These are phyloP conservation scores for Citeromyces siamensis DNA, from an alignment of 1,139 yeast genomes.

Conservation along the genomic window DNA sequence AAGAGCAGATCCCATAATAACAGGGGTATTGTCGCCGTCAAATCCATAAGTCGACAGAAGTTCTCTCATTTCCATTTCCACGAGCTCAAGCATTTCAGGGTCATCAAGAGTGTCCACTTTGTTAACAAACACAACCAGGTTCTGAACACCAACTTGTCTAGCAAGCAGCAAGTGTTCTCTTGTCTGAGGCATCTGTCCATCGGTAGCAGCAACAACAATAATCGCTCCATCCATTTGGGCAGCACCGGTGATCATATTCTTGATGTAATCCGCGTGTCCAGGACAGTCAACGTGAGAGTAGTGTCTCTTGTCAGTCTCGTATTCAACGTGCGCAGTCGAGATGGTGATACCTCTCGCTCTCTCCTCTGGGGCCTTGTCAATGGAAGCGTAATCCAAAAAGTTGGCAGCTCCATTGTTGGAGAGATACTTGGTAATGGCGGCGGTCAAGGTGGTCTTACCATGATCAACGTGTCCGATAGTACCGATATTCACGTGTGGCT, in stretches of 20 bases:
- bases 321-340: conserved; percentile 95
- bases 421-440: conserved; percentile 95
- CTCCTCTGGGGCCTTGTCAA: conserved; percentile 99
- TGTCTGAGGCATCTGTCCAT: conserved; percentile 99
- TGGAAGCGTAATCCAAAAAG: conserved; percentile 86
- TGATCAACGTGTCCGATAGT: conserved; percentile 97
- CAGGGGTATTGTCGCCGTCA: conserved; percentile 98
- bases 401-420: conserved; percentile 83
- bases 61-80: conserved; percentile 99
- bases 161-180: conserved; percentile 97
- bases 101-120: conserved; percentile 97
- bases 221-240: conserved; percentile 99
- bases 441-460: conserved; percentile 96
- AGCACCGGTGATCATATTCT: conserved; percentile 99
- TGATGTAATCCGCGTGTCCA: conserved; percentile 98
- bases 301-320: conserved; percentile 86
- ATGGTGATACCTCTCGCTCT: conserved; percentile 99
- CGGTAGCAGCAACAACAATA: conserved; percentile 97
- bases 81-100: conserved; percentile 98
- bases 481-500: conserved; percentile 95
- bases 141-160: conserved; percentile 98
- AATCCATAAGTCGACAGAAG: conserved; percentile 81
- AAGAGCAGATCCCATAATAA: conserved; percentile 96
- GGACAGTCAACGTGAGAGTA: conserved; percentile 98
- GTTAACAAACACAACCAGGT: conserved; percentile 94